These are phyloP conservation scores for Fusarium sp. DNA, from an alignment of 2,329 filamentous ascomycete genomes.

Conservation along the genomic window DNA sequence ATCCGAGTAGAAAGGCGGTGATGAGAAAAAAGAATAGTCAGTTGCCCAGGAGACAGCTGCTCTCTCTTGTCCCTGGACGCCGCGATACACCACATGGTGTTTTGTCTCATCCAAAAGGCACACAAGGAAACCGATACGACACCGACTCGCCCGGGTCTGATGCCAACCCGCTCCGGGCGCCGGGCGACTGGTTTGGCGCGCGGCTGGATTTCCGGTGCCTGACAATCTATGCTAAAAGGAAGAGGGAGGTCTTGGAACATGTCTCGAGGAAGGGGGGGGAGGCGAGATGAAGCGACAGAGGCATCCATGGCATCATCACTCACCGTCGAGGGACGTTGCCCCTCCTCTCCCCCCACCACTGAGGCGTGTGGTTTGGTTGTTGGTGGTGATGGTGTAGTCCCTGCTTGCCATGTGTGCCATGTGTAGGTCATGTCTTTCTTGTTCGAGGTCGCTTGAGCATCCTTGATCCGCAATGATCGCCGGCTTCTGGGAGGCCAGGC, in stretches of 20 bases:
- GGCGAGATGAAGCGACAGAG: conserved; percentile 20
- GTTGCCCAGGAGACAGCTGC: background rate
- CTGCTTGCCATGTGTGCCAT: conserved; percentile 26
- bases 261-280: conserved; percentile 9
- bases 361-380: background rate
- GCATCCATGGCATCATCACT: background rate
- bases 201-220: conserved; percentile 30
- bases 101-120: background rate
- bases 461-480: conserved; percentile 20
- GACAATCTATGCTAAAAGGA: conserved; percentile 33
- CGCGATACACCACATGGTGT: background rate
- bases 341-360: background rate
- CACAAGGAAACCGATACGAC: conserved; percentile 13
- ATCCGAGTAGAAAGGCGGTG: conserved; percentile 15
- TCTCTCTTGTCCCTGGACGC: background rate
- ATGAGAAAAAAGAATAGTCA: background rate
- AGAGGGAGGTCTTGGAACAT: conserved; percentile 3
- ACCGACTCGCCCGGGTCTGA: conserved; percentile 14
- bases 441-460: background rate
- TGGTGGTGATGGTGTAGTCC: conserved; percentile 13
- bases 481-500: conserved; percentile 14
- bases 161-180: conserved; percentile 30
- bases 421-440: conserved; percentile 1
- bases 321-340: background rate
- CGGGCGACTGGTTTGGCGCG: conserved; percentile 35